Percentiles rank a stretch among this genome's conserved stretches.
Conservation (phyloP, 1,139 yeast genomes). For the Hyphopichia burtonii region DNA sequence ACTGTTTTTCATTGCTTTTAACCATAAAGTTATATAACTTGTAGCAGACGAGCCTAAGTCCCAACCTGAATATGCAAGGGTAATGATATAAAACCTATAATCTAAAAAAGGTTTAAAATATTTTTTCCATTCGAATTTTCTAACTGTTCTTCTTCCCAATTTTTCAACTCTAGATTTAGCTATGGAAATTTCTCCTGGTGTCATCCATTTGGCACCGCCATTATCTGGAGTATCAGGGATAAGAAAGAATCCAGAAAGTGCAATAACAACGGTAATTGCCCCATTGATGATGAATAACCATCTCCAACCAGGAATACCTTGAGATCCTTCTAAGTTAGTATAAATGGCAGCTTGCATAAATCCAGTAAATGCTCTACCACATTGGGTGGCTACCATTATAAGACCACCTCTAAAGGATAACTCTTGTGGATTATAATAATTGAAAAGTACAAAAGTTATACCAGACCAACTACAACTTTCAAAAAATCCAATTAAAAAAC, state of each 20-base stretch:
- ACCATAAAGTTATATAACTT: conserved; percentile 42
- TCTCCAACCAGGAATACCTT: conserved; percentile 38
- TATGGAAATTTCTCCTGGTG: conserved; percentile 18
- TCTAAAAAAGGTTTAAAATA: conserved; percentile 29
- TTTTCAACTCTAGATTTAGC: conserved; percentile 15
- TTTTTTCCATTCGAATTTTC: conserved; percentile 8
- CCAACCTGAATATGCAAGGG: conserved; percentile 11
- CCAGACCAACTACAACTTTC: conserved; percentile 31
- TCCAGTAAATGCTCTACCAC: conserved; percentile 49
- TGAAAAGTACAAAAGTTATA: conserved; percentile 25
- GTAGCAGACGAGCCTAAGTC: conserved; percentile 36
- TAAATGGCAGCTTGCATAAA: conserved; percentile 37
- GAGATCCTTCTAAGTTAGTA: conserved; percentile 26
- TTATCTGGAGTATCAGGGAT: conserved; percentile 21
- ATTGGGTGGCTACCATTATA: conserved; percentile 51
- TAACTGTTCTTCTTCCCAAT: conserved; percentile 13
- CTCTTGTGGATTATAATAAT: conserved; percentile 51
- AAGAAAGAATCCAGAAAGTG: conserved; percentile 23
- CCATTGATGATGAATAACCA: conserved; percentile 40
- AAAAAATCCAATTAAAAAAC: conserved; percentile 52
- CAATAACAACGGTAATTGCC: conserved; percentile 27
- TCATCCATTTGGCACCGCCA: conserved; percentile 18
- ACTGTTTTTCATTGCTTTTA: conserved; percentile 29
- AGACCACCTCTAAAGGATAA: conserved; percentile 35
- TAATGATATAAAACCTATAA: conserved; percentile 31